Conservation (phyloP, 1,284 basidiomycete species). For the Austroboletus niveus region DNA sequence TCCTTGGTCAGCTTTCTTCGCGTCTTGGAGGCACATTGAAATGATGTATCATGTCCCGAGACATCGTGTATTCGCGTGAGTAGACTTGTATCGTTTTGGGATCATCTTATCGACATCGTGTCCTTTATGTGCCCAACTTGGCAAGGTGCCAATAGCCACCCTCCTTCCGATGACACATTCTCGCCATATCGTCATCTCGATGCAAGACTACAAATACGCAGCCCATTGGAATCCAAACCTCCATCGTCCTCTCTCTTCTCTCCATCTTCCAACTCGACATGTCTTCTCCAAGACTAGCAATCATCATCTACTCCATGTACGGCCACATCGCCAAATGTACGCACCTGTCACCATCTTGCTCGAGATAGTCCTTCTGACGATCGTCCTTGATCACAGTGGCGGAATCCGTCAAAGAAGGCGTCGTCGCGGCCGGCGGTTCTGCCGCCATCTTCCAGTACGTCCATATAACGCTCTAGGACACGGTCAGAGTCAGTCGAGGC, state of each 20-base stretch:
- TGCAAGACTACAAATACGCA: constrained; percentile 17
- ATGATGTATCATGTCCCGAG: background rate
- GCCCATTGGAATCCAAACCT: background rate
- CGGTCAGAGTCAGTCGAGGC: background rate
- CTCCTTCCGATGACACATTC: background rate
- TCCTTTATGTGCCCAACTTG: constrained; percentile 10
- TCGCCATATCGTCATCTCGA: background rate
- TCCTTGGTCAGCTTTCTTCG: background rate
- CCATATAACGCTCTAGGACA: background rate
- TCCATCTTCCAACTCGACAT: constrained; percentile 12
- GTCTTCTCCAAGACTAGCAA: constrained; percentile 38
- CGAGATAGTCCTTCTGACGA: background rate
- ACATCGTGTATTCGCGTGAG: constrained; percentile 15
- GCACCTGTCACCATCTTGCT: constrained; percentile 2
- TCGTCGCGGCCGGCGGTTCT: constrained; percentile 46
- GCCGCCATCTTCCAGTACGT: constrained; percentile 45
- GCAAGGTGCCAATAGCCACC: background rate
- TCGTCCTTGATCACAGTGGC: constrained; percentile 36
- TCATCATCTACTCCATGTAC: constrained; percentile 49
- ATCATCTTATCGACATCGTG: constrained; percentile 9
- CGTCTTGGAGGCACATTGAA: background rate
- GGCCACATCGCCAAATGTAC: constrained; percentile 45
- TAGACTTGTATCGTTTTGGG: constrained; percentile 10
- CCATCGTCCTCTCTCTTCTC: background rate
- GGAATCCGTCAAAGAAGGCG: constrained; percentile 48